Conservation (phyloP, 2,329 filamentous ascomycete genomes). For the Bipolaris gigantea region DNA sequence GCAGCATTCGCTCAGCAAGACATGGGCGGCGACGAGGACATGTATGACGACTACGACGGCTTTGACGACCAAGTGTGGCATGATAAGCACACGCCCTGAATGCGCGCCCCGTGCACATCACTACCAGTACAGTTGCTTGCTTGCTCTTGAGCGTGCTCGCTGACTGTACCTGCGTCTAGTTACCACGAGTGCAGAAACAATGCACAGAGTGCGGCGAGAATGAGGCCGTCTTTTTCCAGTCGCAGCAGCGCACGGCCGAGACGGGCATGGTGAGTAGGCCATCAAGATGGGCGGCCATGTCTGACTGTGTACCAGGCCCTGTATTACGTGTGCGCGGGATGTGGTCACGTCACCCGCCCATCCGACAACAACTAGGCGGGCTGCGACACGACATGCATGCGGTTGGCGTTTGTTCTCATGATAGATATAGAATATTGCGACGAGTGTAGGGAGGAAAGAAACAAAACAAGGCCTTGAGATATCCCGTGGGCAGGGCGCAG, state of each 20-base stretch:
- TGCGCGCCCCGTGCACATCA: conserved; percentile 11
- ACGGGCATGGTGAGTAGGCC: conserved; percentile 83
- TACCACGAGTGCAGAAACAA: conserved; percentile 82
- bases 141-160: conserved; percentile 44
- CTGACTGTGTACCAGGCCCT: conserved; percentile 48
- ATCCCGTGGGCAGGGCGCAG: conserved; percentile 42
- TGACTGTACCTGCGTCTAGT: conserved; percentile 60
- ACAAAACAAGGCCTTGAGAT: conserved; percentile 32
- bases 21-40: conserved; percentile 11
- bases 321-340: conserved; percentile 81
- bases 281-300: not conserved
- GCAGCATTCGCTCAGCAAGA: conserved; percentile 25
- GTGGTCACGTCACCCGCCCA: conserved; percentile 76
- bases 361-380: conserved; percentile 17
- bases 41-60: conserved; percentile 24
- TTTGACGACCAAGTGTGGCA: conserved; percentile 37
- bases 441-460: conserved; percentile 30
- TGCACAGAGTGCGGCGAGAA: conserved; percentile 84
- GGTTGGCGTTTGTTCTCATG: conserved; percentile 35
- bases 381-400: conserved; percentile 27
- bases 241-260: conserved; percentile 92
- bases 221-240: conserved; percentile 98
- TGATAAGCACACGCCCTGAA: conserved; percentile 37
- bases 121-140: conserved; percentile 38
- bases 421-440: conserved; percentile 21